Percentiles rank a stretch among this genome's conserved stretches.
Conservation (phyloP, 805 yeast genomes). For the Zygotorulaspora sp. region DNA sequence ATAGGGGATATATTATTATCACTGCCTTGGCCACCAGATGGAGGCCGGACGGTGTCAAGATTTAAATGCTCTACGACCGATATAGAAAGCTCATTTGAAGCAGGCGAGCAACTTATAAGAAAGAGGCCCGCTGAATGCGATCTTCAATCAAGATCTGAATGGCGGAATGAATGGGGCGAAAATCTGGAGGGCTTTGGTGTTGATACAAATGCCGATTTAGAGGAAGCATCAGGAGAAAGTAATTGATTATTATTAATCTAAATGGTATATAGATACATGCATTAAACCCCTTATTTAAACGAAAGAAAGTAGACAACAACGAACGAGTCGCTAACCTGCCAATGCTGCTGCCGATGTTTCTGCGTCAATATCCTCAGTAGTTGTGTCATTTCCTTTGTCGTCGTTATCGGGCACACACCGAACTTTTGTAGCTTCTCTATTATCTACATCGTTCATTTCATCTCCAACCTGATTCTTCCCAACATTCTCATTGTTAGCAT, state of each 20-base stretch:
- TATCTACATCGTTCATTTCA: background rate
- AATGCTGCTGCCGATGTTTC: conserved; percentile 32
- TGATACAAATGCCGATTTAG: conserved; percentile 58
- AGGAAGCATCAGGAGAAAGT: background rate
- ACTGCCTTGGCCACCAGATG: conserved; percentile 94
- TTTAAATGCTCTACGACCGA: conserved; percentile 17
- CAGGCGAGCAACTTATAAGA: conserved; percentile 34
- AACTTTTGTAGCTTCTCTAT: background rate
- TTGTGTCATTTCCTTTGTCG: conserved; percentile 35
- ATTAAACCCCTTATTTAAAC: background rate
- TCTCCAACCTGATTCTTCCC: background rate
- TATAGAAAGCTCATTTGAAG: conserved; percentile 18
- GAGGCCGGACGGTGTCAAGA: conserved; percentile 42
- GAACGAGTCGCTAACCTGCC: background rate
- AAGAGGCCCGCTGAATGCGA: conserved; percentile 36
- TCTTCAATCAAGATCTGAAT: conserved; percentile 42
- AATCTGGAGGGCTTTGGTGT: conserved; percentile 82
- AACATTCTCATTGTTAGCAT: background rate
- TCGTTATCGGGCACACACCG: conserved; percentile 16
- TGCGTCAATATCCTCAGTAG: conserved; percentile 46
- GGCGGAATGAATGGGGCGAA: conserved; percentile 84
- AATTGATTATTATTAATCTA: background rate
- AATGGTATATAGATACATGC: conserved; percentile 9
- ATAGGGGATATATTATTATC: conserved; percentile 53
- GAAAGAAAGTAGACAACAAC: background rate